phyloP scores from a whole-genome alignment of 2,329 filamentous ascomycete genomes.

The Mycogone perniciosa region DNA sequence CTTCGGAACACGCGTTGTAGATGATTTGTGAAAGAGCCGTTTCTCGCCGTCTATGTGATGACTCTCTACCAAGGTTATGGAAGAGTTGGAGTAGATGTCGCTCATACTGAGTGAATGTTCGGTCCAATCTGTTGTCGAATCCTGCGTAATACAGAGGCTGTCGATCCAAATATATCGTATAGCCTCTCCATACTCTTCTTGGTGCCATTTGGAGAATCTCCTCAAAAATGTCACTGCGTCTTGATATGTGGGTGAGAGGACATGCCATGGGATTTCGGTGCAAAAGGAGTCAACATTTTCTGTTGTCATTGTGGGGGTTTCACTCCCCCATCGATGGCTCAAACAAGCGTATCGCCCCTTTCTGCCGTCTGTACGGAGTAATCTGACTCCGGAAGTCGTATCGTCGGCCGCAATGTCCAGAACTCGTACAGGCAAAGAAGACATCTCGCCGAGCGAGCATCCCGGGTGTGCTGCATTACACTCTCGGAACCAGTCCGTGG shows the following conservation, averaged over 20 bases:
- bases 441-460: not conserved
- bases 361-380: not conserved
- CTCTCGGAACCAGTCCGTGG: constrained; percentile 3
- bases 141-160: constrained; percentile 10
- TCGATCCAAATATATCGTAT: constrained; percentile 12
- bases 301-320: not conserved
- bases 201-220: constrained; percentile 8
- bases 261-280: constrained; percentile 7
- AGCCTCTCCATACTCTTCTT: constrained; percentile 1
- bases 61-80: constrained; percentile 5
- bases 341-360: constrained; percentile 8
- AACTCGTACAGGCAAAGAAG: constrained; percentile 3
- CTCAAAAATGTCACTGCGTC: constrained; percentile 9
- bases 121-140: constrained; percentile 4
- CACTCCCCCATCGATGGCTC: constrained; percentile 7
- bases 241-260: constrained; percentile 11
- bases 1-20: not conserved
- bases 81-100: constrained; percentile 7
- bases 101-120: constrained; percentile 9
- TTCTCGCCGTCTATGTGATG: not conserved
- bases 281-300: not conserved
- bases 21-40: constrained; percentile 2
- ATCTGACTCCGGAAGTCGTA: not conserved
- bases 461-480: constrained; percentile 1
- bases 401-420: constrained; percentile 4